Base-by-base conservation (phyloP, 2,329 filamentous ascomycete species). In the Calonectria hongkongensis region DNA sequence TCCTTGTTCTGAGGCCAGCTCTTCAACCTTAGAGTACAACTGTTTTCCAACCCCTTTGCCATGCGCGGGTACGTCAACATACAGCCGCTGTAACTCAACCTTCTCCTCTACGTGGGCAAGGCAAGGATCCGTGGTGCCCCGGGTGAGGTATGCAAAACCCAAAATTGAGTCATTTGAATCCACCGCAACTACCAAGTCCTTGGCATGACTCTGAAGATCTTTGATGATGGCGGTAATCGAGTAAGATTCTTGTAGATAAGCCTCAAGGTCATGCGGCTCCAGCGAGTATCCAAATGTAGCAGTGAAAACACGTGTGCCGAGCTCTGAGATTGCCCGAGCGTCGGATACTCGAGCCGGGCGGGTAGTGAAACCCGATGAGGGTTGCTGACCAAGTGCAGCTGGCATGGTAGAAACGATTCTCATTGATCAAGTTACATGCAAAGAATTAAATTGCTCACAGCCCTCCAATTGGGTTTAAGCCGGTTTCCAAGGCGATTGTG, bases 51-150 rank as follows among this genome's bases (percentile, higher is more conserved):
- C 76, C 0, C 86, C 86, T 13, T 70, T 74, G 0, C 86, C 86
- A 48, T 87, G 85, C 8, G 74, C 75, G 2, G 74, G 66, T 0
- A 75, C 66, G 45, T 82, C 73, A 2, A 88, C 83, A 68, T 88
- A 88, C 1, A 88, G 77, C 13, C 87, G 75, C 74, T 87, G 85
- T 36, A 88, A 72, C 75, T 88, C 86, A 3, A 86, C 80, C 0
- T 73, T 79, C 2, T 77, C 75, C 5, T 81, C 77, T 0, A 82
- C 41, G 1, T 79, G 65, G 0, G 71, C 78, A 15, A 87, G 70
- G 54, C 84, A 87, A 0, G 85, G 84, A 60, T 88, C 86, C 0
- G 58, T 78, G 1, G 80, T 81, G 1, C 81, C 82, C 3, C 81
- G 79, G 0, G 81, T 86, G 15, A 88, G 80, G 48, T 85, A 81